Conservation (phyloP, 352 stramenopile genomes). For the Phytophthora syringae region DNA sequence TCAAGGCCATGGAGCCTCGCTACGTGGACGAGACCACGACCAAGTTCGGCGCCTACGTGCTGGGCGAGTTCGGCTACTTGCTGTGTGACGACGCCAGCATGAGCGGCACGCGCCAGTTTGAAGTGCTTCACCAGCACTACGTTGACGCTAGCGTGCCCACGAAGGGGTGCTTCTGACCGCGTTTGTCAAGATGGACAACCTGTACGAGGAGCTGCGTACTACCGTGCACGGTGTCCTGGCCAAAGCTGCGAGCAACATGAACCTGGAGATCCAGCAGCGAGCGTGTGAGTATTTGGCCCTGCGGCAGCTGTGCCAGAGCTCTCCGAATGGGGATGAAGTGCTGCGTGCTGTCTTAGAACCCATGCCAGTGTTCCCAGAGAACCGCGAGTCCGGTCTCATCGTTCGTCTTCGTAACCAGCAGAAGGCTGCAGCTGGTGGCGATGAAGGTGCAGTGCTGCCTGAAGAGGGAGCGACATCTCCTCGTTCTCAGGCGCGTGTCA, state of each 20-base stretch:
- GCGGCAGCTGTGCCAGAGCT: slow-evolving; percentile 64
- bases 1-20: slow-evolving; percentile 93
- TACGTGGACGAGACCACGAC: slow-evolving; percentile 96
- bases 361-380: slow-evolving; percentile 98
- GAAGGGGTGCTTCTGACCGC: slow-evolving; percentile 95
- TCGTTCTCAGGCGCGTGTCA: slow-evolving; percentile 14
- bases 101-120: slow-evolving; percentile 94
- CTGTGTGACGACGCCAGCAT: slow-evolving; percentile 90
- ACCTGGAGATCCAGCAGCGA: slow-evolving; percentile 98
- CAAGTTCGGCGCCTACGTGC: slow-evolving; percentile 95
- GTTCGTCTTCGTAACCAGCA: slow-evolving; percentile 78
- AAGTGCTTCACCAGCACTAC: slow-evolving; percentile 97
- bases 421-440: slow-evolving; percentile 43
- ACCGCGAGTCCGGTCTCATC: slow-evolving; percentile 73
- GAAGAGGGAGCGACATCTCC: slow-evolving; percentile 21
- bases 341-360: slow-evolving; percentile 96
- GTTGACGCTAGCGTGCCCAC: slow-evolving; percentile 81
- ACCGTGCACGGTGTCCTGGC: slow-evolving; percentile 94
- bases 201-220: slow-evolving; percentile 86
- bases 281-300: slow-evolving; percentile 96
- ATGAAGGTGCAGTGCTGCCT: slow-evolving; percentile 22
- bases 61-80: slow-evolving; percentile 98
- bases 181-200: slow-evolving; percentile 96
- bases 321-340: slow-evolving; percentile 58
- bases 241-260: slow-evolving; percentile 92